phyloP scores from a whole-genome alignment of 2,329 filamentous ascomycete genomes.

The Fonsecaea pedrosoi region DNA sequence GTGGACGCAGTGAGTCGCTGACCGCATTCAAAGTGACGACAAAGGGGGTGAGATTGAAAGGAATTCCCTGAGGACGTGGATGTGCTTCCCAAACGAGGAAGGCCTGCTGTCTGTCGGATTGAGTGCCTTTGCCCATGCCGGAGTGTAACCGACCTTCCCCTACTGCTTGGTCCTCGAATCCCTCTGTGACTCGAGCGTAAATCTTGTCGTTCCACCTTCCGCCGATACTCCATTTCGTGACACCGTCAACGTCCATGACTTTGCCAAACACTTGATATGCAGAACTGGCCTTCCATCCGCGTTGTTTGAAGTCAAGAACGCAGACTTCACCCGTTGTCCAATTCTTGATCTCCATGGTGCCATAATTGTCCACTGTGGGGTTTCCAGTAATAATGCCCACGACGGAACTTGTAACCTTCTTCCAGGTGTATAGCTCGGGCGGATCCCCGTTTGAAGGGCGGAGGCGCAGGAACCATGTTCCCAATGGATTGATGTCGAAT shows the following conservation, averaged over 20 bases:
- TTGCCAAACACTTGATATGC: slow-evolving; percentile 89
- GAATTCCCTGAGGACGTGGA: slow-evolving; percentile 78
- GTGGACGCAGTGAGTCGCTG: slow-evolving; percentile 76
- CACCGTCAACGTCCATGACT: slow-evolving; percentile 78
- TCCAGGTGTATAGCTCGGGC: slow-evolving; percentile 95
- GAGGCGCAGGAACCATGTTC: slow-evolving; percentile 93
- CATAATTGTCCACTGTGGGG: slow-evolving; percentile 97
- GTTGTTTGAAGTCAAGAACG: slow-evolving; percentile 87
- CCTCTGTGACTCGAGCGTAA: slow-evolving; percentile 90
- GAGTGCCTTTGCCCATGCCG: slow-evolving; percentile 49
- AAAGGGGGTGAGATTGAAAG: slow-evolving; percentile 97
- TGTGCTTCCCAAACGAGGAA: slow-evolving; percentile 95
- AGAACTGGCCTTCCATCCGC: slow-evolving; percentile 93
- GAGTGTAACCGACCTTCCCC: slow-evolving; percentile 61
- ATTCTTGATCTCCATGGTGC: slow-evolving; percentile 96
- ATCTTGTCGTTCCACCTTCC: slow-evolving; percentile 98
- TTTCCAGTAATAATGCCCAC: slow-evolving; percentile 97
- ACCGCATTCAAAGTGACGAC: slow-evolving; percentile 93
- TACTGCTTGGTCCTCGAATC: slow-evolving; percentile 77
- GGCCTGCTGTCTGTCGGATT: slow-evolving; percentile 63
- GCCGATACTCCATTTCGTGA: slow-evolving; percentile 85
- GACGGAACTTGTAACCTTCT: slow-evolving; percentile 97
- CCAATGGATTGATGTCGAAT: slow-evolving; percentile 94
- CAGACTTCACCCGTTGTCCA: slow-evolving; percentile 94
- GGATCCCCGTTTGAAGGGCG: slow-evolving; percentile 76